Evolutionary conservation across 2,329 filamentous ascomycete species (phyloP), one percentile per base, ranked within the genome.

Genomic region (Chaetomiaceae sp.): DNA sequence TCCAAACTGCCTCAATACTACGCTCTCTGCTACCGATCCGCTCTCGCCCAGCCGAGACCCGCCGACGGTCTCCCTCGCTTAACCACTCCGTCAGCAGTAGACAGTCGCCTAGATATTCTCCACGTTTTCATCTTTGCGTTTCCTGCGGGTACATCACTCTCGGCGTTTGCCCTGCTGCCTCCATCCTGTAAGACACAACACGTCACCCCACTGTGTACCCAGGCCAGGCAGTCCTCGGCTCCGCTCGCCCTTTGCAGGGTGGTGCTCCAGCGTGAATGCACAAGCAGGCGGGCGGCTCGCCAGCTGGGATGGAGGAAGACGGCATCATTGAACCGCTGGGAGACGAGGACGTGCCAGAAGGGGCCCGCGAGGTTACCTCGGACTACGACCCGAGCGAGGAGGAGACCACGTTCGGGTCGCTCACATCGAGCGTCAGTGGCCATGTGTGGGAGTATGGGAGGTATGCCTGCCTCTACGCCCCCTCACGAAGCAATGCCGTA

Each of bases 361-460:
- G 15, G 14, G 27, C 17, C n/a, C 38, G 45, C 30, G 52, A 55
- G 17, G 52, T 42, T 14, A 58, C 55, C 4, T 60, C 58, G 6
- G 58, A 60, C 43, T 60, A 59, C 26, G 57, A 53, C 12, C 48
- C 51, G 18, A 58, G 55, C 42, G 43, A 54, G 7, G 45, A 30
- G 6, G 55, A 51, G 19, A 57, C 56, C 9, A 49, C 44, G 0
- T 60, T 58, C 43, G 55, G 56, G 6, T 59, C 57, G 4, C 32
- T 60, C n/a, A 58, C 53, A 2, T 58, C 56, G 22, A 59, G 56
- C 37, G 52, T 60, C 19, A 50, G 47, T 19, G 58, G 45, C 2
- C 58, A 60, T 46, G 48, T 60, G 10, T 60, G 56, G 55, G 58
- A 60, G 40, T 60, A 58, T 42, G 58, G 58, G 24, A 56, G 58